Evolutionary conservation across 768 basidiomycete genomes (phyloP), one percentile per base, ranked within the genome.

Genomic region (Dioszegia crocea): DNA sequence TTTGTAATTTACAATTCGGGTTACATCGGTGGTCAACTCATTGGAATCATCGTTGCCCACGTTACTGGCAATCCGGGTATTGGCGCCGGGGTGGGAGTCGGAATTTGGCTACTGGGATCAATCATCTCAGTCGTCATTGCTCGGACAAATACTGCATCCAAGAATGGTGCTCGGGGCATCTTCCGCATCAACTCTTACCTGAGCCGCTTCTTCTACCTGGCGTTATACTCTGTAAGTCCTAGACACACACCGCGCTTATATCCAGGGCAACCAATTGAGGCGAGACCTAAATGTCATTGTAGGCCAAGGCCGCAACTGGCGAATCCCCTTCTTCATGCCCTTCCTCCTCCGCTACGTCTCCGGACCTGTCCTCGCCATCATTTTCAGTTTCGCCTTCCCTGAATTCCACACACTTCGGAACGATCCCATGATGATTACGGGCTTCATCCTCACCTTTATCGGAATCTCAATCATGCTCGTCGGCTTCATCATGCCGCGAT

Each of bases 281-380:
- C 61, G 56, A 11, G 61, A 62, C 43, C 44, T 62, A 11, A 56
- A 56, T 23, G 43, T 56, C 27, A 56, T 56, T n/a, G 54, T 56
- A 23, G 54, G 53, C 24, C 36, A 40, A 30, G 56, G 56, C 4
- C 26, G 36, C 12, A 61, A 61, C 29, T 61, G 60, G 60, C 31
- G 31, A 14, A 61, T 61, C 47, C 60, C 60, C 19, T 44, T 29
- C 41, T 61, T 61, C 46, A 48, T 46, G 60, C 45, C 45, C 17
- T 26, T 50, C 31, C 47, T 61, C 16, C 45, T 61, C n/a, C 60
- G 54, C 24, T 62, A 57, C 61, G 31, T 62, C 54, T 49, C 61
- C 27, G 55, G 47, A 3, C 61, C 61, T 16, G 44, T 58, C 43
- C 61, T 62, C 17, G 61, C 61, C 19, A 62, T 62, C 45, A 52